These are phyloP conservation scores for Eucalyptus sp. DNA, from an alignment of 345 rosid genomes.

Conservation along the genomic window DNA sequence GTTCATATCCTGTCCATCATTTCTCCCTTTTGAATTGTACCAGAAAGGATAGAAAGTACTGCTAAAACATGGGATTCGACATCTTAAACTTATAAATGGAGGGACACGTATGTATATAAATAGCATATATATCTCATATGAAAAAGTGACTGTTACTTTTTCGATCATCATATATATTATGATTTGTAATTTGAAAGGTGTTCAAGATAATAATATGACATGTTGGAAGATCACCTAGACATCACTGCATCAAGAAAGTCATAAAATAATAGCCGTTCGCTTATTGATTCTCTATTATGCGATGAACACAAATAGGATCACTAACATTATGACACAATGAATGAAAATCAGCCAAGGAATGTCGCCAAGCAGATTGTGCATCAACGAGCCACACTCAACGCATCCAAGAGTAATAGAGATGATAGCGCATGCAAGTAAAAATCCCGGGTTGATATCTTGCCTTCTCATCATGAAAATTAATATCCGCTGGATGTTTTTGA, in stretches of 20 bases:
- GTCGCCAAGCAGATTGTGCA: background rate
- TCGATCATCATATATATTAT: too few relatives aligned
- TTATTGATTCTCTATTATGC: background rate
- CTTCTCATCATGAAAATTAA: background rate
- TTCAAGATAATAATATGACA: too few relatives aligned
- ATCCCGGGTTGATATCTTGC: background rate
- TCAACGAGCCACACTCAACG: background rate
- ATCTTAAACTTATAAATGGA: too few relatives aligned
- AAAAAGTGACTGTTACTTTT: too few relatives aligned
- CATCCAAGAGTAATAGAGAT: background rate
- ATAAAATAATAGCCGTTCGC: too few relatives aligned
- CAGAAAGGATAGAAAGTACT: too few relatives aligned
- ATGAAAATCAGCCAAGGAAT: background rate
- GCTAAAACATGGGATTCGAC: fast-evolving
- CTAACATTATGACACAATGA: fast-evolving
- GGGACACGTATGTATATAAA: fast-evolving
- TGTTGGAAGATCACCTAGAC: too few relatives aligned
- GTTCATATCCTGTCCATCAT: too few relatives aligned
- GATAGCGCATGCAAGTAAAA: background rate
- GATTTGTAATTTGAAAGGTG: too few relatives aligned
- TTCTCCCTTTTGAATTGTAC: too few relatives aligned
- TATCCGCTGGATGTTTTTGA: background rate
- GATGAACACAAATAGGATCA: background rate
- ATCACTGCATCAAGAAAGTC: too few relatives aligned
- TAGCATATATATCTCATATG: too few relatives aligned